Conservation (phyloP, 805 yeast genomes). For the Crinitomyces ghanaensis region DNA sequence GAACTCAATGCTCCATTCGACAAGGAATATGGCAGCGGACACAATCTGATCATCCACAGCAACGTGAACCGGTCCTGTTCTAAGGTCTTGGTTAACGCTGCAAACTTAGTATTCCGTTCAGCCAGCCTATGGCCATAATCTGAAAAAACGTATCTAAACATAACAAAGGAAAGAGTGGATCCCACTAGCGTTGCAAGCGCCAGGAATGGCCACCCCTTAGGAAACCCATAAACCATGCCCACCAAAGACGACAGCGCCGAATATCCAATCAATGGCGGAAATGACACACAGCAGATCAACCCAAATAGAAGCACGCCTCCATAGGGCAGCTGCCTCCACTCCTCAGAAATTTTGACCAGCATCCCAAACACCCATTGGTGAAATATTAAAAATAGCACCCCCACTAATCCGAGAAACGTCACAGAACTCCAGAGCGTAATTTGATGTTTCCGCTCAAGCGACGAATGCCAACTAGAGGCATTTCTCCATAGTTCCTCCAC, state of each 20-base stretch:
- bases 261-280: constrained; percentile 88
- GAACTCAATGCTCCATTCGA: constrained; percentile 90
- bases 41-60: constrained; percentile 61
- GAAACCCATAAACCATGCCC: constrained; percentile 78
- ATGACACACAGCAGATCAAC: constrained; percentile 55
- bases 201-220: constrained; percentile 67
- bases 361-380: constrained; percentile 24
- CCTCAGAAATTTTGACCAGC: constrained; percentile 22
- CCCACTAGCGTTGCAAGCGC: constrained; percentile 62
- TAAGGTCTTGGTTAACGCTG: constrained; percentile 63
- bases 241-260: constrained; percentile 51
- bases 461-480: constrained; percentile 3
- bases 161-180: constrained; percentile 59
- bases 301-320: constrained; percentile 34
- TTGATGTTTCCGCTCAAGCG: constrained; percentile 9
- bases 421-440: constrained; percentile 4
- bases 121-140: constrained; percentile 51
- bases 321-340: constrained; percentile 22
- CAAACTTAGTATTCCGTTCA: constrained; percentile 48
- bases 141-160: constrained; percentile 49
- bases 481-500: background rate
- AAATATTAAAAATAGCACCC: constrained; percentile 22
- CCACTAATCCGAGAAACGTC: constrained; percentile 7
- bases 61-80: constrained; percentile 60
- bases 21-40: constrained; percentile 89